A percentile compares a stretch with the other conserved stretches of the same genome.
phyloP scores from a whole-genome alignment of 2,329 filamentous ascomycete species.

The Cytospora schulzeri region DNA sequence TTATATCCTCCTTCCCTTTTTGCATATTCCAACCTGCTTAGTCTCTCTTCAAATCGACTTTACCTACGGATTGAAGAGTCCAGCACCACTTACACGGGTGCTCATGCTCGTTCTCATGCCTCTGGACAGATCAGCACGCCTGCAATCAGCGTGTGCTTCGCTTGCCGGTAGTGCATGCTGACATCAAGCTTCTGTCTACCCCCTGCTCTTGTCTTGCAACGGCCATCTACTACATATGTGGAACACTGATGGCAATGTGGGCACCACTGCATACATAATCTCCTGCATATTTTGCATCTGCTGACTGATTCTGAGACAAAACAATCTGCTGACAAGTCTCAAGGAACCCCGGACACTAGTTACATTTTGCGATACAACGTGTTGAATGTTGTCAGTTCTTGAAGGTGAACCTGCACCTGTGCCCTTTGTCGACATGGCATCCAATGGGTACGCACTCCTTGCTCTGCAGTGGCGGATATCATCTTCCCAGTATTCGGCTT shows the following conservation, averaged over 20 bases:
- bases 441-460: conserved; percentile 16
- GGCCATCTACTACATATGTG: background rate
- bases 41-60: conserved; percentile 9
- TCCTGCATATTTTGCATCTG: conserved; percentile 8
- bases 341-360: conserved; percentile 9
- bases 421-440: conserved; percentile 20
- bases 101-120: background rate
- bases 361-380: background rate
- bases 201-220: background rate
- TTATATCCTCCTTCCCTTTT: conserved; percentile 1
- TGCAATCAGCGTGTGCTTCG: conserved; percentile 7
- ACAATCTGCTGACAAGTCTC: conserved; percentile 11
- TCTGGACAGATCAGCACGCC: conserved; percentile 8
- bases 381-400: background rate
- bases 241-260: conserved; percentile 15
- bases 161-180: background rate
- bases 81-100: background rate
- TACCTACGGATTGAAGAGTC: background rate
- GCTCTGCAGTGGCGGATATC: background rate
- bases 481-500: background rate
- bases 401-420: background rate
- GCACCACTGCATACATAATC: background rate
- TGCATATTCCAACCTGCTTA: conserved; percentile 3
- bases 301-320: background rate
- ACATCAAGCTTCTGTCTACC: background rate